Base-by-base conservation (phyloP, 129 eudicot genomes). In the Lactuca sativa region DNA sequence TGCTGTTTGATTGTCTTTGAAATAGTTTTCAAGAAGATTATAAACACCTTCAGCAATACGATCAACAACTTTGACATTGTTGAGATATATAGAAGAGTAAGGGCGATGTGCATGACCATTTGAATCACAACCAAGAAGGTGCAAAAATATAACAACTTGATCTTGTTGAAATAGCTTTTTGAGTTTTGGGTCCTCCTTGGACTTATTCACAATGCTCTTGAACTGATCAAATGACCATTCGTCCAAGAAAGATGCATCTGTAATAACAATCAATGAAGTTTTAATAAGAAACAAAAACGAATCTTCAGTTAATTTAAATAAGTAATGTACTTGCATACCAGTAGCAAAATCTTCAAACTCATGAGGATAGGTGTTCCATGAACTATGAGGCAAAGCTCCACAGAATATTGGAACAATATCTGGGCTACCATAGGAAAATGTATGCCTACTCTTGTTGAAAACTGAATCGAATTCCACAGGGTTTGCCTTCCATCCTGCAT, bases 51-150 rank as follows among this genome's bases (percentile, higher is more conserved):
- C 88, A 59, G 99, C 99, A 64, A 95, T 90, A 36, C 70, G 73
- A 73, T 95, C 97, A 74, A 95, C 99, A 74, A 95, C 99, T 79
- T 87, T 95, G 38, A 95, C 97, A 69, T 95, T 95, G 69, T 95
- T 95, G 76, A 95, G 97, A 81, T 95, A 95, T 77, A 87, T 90
- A 77, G 90, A 66, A 31, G 99, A 95, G 85, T 56, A 90, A 33
- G 99, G 99, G 70, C 96, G 93, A 76, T 95, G 97, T 77, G 99
- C 99, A 78, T 95, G 99, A 77, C 99, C 99, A 80, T 95, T 95
- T 71, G 99, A 90, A 84, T 95, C 99, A 77, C 99, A 95, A 74
- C 99, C 99, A 74, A 95, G 96, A 40, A 95, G 84, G 67, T 95
- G 99, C 61, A 95, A 82, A 75, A 95, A 95, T 71, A 95, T 70